Base-by-base conservation (phyloP, 2,329 filamentous ascomycete species). In the Aspergillus costaricaensis region DNA sequence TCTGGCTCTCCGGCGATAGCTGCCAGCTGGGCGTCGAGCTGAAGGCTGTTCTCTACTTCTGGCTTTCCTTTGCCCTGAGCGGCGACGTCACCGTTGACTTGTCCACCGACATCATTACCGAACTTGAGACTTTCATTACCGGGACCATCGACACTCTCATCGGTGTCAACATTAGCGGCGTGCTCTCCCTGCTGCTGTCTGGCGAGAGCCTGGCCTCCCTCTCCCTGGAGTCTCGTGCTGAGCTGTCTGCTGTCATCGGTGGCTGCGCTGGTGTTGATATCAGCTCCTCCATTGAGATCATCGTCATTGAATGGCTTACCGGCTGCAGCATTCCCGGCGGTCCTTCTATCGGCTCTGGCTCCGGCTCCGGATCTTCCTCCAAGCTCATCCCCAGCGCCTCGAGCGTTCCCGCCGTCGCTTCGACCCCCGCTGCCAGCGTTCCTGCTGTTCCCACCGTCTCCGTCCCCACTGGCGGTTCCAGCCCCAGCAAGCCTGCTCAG, bases 261-360 rank as follows among this genome's bases (percentile, higher is more conserved):
- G 75, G 75, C 51, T 65, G 65, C 27, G 51, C 81, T 12, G 74
- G 74, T 55, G 81, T 86, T 58, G 80, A 82, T 25, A 72, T 85
- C 54, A 81, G 83, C 67, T 75, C 73, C 47, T 79, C 82, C 65
- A 82, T 83, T 72, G 79, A 83, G 67, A 76, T 83, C 63, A 83
- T 84, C 62, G 73, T 81, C 61, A 76, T 83, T 64, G 63, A 71
- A 59, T 75, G 72, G 72, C 67, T 75, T 58, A 73, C 69, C 44
- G 73, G 72, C 61, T 73, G 72, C 67, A 64, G 65, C 54, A 55
- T 54, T 54, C 63, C 69, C 44, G 66, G 68, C 63, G 65, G 61
- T 36, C 63, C 65, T 58, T 43, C 58, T 38, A 27, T 55, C 17
- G 41, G 41, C 17, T 43, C 41, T 8, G 41, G 41, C 41, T 43